These are phyloP conservation scores for Rosa rugosa DNA, from an alignment of 306 rosid genomes.

Conservation along the genomic window DNA sequence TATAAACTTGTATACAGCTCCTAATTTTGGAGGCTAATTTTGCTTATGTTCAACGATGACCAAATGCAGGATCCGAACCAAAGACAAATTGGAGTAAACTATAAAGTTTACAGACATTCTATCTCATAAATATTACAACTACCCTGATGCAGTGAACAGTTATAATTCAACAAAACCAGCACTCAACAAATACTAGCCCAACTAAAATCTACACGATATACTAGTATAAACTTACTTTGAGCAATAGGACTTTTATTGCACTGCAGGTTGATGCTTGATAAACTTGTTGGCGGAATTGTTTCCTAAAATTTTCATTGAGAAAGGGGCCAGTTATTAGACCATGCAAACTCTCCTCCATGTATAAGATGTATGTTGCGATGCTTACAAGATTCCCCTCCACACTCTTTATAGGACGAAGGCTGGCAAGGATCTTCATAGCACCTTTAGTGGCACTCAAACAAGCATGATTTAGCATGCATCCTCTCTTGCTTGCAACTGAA, in stretches of 20 bases:
- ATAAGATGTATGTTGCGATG: slow-evolving; percentile 73
- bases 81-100: not conserved
- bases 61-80: not conserved
- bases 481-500: slow-evolving; percentile 79
- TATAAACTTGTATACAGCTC: not conserved
- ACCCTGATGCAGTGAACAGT: not conserved
- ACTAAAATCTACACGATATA: slow-evolving; percentile 11
- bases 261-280: slow-evolving; percentile 59
- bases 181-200: not conserved
- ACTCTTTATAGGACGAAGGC: slow-evolving; percentile 61
- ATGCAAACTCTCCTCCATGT: slow-evolving; percentile 71
- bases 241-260: slow-evolving; percentile 62
- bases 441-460: slow-evolving; percentile 79
- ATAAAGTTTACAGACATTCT: not conserved
- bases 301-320: slow-evolving; percentile 54
- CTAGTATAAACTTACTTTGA: slow-evolving; percentile 61
- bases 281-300: slow-evolving; percentile 66
- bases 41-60: not conserved
- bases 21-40: not conserved
- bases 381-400: slow-evolving; percentile 78
- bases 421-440: slow-evolving; percentile 67
- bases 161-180: not conserved
- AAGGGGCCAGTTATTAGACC: slow-evolving; percentile 88
- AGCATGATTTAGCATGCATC: slow-evolving; percentile 97
- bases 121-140: not conserved